Evolutionary conservation across 2,329 filamentous ascomycete species (phyloP).

Genomic region (Zymoseptoria tritici): DNA sequence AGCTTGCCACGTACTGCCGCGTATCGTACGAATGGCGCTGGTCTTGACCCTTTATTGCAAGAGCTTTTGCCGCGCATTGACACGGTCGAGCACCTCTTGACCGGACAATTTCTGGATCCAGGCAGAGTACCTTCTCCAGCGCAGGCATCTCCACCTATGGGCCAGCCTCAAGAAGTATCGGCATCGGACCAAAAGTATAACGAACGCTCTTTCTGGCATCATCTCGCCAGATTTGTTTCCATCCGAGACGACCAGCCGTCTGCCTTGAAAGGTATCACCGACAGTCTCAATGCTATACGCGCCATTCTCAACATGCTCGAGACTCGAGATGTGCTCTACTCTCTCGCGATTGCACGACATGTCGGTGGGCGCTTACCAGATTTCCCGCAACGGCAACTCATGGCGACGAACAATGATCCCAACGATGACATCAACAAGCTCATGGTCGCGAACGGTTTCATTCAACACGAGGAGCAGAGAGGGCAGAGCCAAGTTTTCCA

Average conservation of each 20-base stretch:
- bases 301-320: conserved; percentile 70
- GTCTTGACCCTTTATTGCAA: conserved; percentile 40
- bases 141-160: conserved; percentile 26
- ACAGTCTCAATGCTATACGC: conserved; percentile 58
- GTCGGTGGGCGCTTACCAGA: conserved; percentile 54
- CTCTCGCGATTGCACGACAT: conserved; percentile 71
- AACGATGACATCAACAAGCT: conserved; percentile 39
- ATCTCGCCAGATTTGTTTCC: conserved; percentile 64
- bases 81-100: conserved; percentile 69
- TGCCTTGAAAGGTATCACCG: conserved; percentile 51
- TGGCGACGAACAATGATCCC: conserved; percentile 26
- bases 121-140: conserved; percentile 45
- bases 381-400: conserved; percentile 28
- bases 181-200: conserved; percentile 24
- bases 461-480: conserved; percentile 39
- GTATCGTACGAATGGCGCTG: conserved; percentile 39
- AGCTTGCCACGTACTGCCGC: conserved; percentile 37
- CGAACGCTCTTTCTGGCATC: conserved; percentile 76
- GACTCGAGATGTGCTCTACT: conserved; percentile 86
- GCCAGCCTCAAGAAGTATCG: conserved; percentile 27
- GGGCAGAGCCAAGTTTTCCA: conserved; percentile 43
- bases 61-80: conserved; percentile 60
- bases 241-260: conserved; percentile 51
- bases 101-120: conserved; percentile 62
- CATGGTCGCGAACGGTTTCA: conserved; percentile 42